Evolutionary conservation across 2,329 filamentous ascomycete genomes (phyloP).

Genomic region (Phaeosphaeria sp.): DNA sequence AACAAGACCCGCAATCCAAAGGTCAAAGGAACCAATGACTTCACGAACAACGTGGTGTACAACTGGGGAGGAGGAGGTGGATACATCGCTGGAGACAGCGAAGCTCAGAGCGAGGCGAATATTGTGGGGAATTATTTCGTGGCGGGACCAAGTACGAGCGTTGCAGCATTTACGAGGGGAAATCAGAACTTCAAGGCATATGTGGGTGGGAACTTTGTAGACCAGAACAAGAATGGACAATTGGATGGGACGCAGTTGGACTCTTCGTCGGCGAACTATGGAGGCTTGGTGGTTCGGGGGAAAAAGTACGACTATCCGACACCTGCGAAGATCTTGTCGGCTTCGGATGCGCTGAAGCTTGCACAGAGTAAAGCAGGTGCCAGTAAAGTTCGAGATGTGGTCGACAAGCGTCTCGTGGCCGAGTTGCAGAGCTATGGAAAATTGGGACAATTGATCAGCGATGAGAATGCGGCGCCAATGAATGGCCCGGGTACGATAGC

Average conservation of each 20-base stretch:
- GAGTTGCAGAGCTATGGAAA: conserved; percentile 57
- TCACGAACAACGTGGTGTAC: conserved; percentile 60
- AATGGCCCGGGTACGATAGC: conserved; percentile 50
- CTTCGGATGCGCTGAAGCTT: conserved; percentile 50
- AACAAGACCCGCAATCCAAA: conserved; percentile 65
- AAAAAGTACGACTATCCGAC: conserved; percentile 53
- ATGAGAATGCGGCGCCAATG: conserved; percentile 53
- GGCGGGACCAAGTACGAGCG: conserved; percentile 58
- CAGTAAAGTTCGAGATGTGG: conserved; percentile 53
- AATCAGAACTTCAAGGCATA: conserved; percentile 62
- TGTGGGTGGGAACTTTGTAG: conserved; percentile 60
- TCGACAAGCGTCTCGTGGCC: conserved; percentile 53
- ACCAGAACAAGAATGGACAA: conserved; percentile 57
- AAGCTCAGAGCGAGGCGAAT: conserved; percentile 56
- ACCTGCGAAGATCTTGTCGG: conserved; percentile 49
- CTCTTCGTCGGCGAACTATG: conserved; percentile 54
- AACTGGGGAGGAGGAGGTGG: conserved; percentile 63
- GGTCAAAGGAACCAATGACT: conserved; percentile 64
- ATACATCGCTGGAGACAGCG: conserved; percentile 62
- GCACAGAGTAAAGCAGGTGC: conserved; percentile 53
- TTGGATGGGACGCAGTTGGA: conserved; percentile 58
- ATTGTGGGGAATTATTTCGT: conserved; percentile 66
- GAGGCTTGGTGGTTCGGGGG: conserved; percentile 53
- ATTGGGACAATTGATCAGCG: conserved; percentile 53
- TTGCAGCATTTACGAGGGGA: conserved; percentile 62